Evolutionary conservation across 345 rosid genomes (phyloP), one percentile per base, ranked within the genome.

Genomic region (Geranium brycei): DNA sequence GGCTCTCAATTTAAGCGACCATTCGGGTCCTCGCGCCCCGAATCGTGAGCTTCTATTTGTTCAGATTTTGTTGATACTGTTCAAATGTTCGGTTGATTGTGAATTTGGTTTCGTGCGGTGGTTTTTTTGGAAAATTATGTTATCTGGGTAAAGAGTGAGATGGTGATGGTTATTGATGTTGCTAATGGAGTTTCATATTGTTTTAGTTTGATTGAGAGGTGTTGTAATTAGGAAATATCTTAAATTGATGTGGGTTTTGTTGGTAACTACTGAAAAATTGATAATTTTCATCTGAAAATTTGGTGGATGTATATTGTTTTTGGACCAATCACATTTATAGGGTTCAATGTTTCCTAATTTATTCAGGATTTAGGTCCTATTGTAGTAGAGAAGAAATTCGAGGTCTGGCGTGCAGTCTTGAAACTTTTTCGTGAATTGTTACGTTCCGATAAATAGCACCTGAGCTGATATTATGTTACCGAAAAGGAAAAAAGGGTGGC

Each of bases 1-100:
- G 85, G 79, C 59, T 72, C 90, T 62, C 97, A 87, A 82, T 86
- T 86, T 65, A 87, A 86, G 70, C 89, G 96, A 15, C 87, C 93
- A 47, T 74, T 84, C 64, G 72, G 77, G 61, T 73, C 95, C 40
- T 78, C 93, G 17, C 86, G 85, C 35, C 88, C 80, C 16, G 96
- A 91, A 80, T 82, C 91, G 96, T 91, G 62, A 87, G 91, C 51
- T 64, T 59, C 69, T 62, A 3, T 7, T 0, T 66, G 31, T n/a
- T 4, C 16, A 1, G 62, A 12, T 62, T 38, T 69, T 18, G 28
- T 15, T 59, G 18, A 69, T 41, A 40, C 5, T 40, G 53, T 14
- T 35, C 3, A 7, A 40, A 35, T 40, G 53, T 14, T 35, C 10
- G 41, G 41, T 35, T 35, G 5, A 35, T 4, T 4, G 5, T 35